Base-by-base conservation (phyloP, 2,329 filamentous ascomycete species). In the Colletotrichum sp. region DNA sequence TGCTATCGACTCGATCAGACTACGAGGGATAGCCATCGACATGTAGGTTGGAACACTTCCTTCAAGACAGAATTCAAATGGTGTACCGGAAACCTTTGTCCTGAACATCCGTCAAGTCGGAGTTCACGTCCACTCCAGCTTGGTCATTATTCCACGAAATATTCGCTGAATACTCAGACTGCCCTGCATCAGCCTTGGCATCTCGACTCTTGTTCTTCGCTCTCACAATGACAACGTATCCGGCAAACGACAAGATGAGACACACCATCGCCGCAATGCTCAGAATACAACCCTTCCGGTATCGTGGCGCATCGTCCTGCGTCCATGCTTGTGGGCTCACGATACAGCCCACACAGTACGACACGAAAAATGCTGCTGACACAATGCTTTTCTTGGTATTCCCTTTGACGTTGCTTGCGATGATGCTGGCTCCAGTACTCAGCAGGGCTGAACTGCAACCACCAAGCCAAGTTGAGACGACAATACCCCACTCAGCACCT, bases 311-410 rank as follows among this genome's bases (percentile, higher is more conserved):
- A 49, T 80, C 80, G 15, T 69, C 30, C n/a, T 75, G 61, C 67
- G 69, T 62, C 81, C 81, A 82, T 6, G 75, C 71, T 57, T 79
- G 78, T 11, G 81, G 79, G 11, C 77, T 77, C 12, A 77, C 76
- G 12, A 82, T 82, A 61, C 78, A 80, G 2, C 79, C 81, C 13
- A 78, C 71, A 19, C 80, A 80, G 27, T 81, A 82, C 8, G 74
- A 73, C 52, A 82, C 76, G 63, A 82, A 82, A 74, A 82, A 82
- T 0, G 74, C 72, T 19, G 77, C 77, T 49, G 72, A 80, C 8
- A 81, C 81, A 7, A 79, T 73, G 13, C 76, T 76, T 65, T 80
- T 80, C 72, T 83, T 83, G 2, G 81, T 83, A 63, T 80, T 82
- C 3, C 82, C 82, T 59, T 82, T 81, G 34, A 83, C 76, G 36